Evolutionary conservation across 2,329 filamentous ascomycete species (phyloP), one percentile per base, ranked within the genome.

Genomic region (Pseudocercospora cruenta): DNA sequence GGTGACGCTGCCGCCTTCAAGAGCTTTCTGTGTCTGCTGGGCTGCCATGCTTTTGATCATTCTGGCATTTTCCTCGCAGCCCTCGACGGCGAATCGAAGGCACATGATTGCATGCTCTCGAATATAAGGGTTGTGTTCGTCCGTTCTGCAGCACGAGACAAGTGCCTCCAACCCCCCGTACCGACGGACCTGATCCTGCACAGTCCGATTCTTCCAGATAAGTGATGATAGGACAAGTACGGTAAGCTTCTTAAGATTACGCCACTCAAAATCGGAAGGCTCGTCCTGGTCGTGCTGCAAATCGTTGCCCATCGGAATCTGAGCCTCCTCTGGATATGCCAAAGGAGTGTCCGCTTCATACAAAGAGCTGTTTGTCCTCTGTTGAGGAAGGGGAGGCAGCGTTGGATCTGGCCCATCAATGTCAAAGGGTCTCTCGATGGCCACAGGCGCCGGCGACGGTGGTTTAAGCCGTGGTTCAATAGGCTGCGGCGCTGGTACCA

Each of bases 41-140:
- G 67, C 66, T 10, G 76, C 81, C 65, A 92, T 84, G 59, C 89
- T 87, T 62, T 88, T 85, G 60, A 94, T 87, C 72, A 91, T 90
- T 33, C 87, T 84, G 69, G 91, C 90, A 16, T 91, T 92, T 64
- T 89, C 89, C 33, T 89, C 86, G 67, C 89, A 92, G 12, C 90
- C 90, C 82, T 87, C 85, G 6, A 87, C 79, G 21, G 86, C 74
- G 72, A 87, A 96, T 76, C 94, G 94, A n/a, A 96, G 84, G 71
- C 91, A 94, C 76, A 96, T 89, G 58, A 94, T 92, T 2, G 93
- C 92, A 70, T 94, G 91, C 78, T 98, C 94, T 74, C 94, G 92
- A 69, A 96, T 94, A 76, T 94, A 97, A 0, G 93, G 93, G 75
- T 97, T 97, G 80, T 96, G 89, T 72, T 94, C 93, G 76, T 98